Conservation (phyloP, 768 basidiomycete species). For the Multifurca ochricompacta region DNA sequence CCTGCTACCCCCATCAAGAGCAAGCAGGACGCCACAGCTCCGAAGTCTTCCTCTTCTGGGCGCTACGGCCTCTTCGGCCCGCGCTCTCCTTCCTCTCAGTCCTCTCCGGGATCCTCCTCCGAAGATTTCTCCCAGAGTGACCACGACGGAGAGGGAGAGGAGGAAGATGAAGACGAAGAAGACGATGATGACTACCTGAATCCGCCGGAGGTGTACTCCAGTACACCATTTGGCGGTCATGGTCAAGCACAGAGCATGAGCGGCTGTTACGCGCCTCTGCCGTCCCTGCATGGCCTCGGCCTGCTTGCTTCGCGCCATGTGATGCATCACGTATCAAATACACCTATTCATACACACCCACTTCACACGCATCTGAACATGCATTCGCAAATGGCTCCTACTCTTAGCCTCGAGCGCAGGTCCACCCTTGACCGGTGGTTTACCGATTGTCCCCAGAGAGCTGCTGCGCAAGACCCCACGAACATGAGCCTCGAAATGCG, state of each 20-base stretch:
- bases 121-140: constrained; percentile 25
- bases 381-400: constrained; percentile 1
- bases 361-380: constrained; percentile 8
- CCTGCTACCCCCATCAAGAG: constrained; percentile 20
- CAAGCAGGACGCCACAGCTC: constrained; percentile 24
- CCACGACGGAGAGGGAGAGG: constrained; percentile 4
- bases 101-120: constrained; percentile 30
- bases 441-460: constrained; percentile 1
- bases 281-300: constrained; percentile 19
- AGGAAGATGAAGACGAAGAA: constrained; percentile 23
- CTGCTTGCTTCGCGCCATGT: constrained; percentile 19
- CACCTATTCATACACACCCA: constrained; percentile 12
- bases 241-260: constrained; percentile 2
- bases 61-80: constrained; percentile 50
- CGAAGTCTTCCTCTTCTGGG: constrained; percentile 39
- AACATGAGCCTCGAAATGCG: background rate
- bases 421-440: constrained; percentile 15
- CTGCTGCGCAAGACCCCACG: background rate
- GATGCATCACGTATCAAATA: constrained; percentile 12
- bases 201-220: constrained; percentile 23
- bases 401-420: constrained; percentile 11
- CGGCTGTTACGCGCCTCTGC: constrained; percentile 16
- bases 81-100: constrained; percentile 36
- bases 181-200: constrained; percentile 52
- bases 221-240: background rate